Evolutionary conservation across 164 flowering plant genomes (phyloP).

Genomic region (Brasenia schreberi): DNA sequence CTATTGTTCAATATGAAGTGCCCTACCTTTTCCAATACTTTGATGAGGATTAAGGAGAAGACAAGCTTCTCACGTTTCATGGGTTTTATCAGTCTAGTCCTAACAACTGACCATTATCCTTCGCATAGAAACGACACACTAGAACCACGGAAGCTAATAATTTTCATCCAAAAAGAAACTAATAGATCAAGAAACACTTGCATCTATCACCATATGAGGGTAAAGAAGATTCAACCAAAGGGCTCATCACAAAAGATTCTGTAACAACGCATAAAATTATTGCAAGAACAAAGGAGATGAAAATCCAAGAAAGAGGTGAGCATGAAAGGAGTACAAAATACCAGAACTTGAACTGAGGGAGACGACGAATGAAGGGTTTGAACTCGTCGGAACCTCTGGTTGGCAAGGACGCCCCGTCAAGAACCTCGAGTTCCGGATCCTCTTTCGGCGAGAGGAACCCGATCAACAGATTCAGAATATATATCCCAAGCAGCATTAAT

Average conservation of each 20-base stretch:
- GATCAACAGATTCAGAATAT: constrained; percentile 63
- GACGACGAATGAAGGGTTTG: constrained; percentile 80
- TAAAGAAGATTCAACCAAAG: not conserved
- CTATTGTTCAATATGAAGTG: no score
- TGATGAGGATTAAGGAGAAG: no score
- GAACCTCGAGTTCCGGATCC: constrained; percentile 63
- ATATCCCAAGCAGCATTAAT: constrained; percentile 64
- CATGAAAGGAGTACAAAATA: constrained; percentile 11
- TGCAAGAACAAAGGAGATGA: not conserved
- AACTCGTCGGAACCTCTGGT: constrained; percentile 79
- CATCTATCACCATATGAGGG: not conserved
- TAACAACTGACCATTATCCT: not conserved
- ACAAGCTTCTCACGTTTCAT: not conserved
- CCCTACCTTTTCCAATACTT: not conserved
- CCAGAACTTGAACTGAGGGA: constrained; percentile 94
- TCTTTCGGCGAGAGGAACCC: constrained; percentile 79
- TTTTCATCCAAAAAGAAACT: no score
- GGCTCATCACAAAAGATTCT: not conserved
- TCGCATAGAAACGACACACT: not conserved
- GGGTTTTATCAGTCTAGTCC: not conserved
- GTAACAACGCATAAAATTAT: not conserved
- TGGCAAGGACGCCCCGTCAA: constrained; percentile 69
- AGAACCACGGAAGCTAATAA: not conserved
- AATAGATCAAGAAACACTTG: no score
- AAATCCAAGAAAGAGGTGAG: not conserved